Evolutionary conservation across 768 basidiomycete species (phyloP).

Genomic region (Chiua virens): DNA sequence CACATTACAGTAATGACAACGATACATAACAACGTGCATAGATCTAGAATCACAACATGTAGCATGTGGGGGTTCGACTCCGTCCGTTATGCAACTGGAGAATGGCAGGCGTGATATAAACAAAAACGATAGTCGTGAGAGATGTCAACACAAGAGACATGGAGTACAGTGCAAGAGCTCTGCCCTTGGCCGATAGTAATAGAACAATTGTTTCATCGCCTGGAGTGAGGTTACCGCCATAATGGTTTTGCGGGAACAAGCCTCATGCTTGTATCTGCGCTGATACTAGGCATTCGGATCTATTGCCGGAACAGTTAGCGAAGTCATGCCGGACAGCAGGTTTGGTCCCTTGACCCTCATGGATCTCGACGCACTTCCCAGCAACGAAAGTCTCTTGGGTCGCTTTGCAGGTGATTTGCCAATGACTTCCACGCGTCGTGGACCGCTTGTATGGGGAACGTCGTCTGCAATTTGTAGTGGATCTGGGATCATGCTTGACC

Average conservation of each 20-base stretch:
- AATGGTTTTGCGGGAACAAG: constrained; percentile 44
- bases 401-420: constrained; percentile 59
- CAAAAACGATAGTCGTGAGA: constrained; percentile 12
- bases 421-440: constrained; percentile 44
- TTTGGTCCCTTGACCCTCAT: constrained; percentile 33
- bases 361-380: constrained; percentile 38
- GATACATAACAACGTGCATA: constrained; percentile 26
- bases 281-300: constrained; percentile 44
- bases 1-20: constrained; percentile 10
- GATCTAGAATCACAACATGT: constrained; percentile 27
- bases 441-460: constrained; percentile 28
- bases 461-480: constrained; percentile 49
- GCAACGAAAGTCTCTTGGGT: constrained; percentile 55
- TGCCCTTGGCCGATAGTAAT: constrained; percentile 10
- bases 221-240: constrained; percentile 48
- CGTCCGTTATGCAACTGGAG: constrained; percentile 7
- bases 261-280: constrained; percentile 51
- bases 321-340: constrained; percentile 30
- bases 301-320: constrained; percentile 31
- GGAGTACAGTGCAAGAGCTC: constrained; percentile 19
- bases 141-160: constrained; percentile 9
- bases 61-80: constrained; percentile 17
- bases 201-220: constrained; percentile 4
- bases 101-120: constrained; percentile 17
- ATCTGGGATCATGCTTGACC: constrained; percentile 82